A percentile compares a stretch with the other conserved stretches of the same genome.
Conservation (phyloP, 208 protist species). For the Acanthamoeba lenticulata region DNA sequence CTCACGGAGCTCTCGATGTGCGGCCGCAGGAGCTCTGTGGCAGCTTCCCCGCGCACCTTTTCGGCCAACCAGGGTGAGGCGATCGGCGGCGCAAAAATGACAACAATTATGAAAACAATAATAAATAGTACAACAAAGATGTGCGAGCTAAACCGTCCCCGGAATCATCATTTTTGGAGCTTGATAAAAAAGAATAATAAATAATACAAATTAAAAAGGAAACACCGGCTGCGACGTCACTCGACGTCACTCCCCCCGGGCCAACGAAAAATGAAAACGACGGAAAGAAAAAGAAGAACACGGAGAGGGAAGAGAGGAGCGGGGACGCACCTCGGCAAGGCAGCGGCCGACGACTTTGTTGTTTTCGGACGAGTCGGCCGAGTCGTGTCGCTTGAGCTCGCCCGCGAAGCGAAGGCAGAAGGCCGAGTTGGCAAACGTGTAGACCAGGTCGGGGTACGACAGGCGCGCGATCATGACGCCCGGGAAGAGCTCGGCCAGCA, state of each 20-base stretch:
- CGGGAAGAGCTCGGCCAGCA: background rate
- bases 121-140: too few species aligned
- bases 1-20: background rate
- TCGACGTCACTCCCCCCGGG: too few species aligned
- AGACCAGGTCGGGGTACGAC: background rate
- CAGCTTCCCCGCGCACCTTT: background rate
- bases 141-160: too few species aligned
- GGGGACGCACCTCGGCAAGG: background rate
- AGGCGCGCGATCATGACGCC: background rate
- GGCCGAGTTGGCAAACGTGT: conserved; percentile 3
- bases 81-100: too few species aligned
- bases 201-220: too few species aligned
- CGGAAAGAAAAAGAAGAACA: background rate
- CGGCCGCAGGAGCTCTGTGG: background rate
- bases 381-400: background rate
- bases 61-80: too few species aligned
- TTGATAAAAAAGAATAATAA: too few species aligned
- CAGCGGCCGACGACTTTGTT: background rate
- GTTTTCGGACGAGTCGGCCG: background rate
- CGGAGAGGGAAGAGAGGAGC: background rate
- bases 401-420: conserved; percentile 11
- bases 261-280: too few species aligned
- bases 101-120: too few species aligned
- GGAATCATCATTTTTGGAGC: too few species aligned
- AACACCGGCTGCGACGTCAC: too few species aligned